A percentile compares a stretch with the other conserved stretches of the same genome.
Evolutionary conservation across 1,139 yeast genomes (phyloP).

Genomic region (Lodderomyces elongisporus): DNA sequence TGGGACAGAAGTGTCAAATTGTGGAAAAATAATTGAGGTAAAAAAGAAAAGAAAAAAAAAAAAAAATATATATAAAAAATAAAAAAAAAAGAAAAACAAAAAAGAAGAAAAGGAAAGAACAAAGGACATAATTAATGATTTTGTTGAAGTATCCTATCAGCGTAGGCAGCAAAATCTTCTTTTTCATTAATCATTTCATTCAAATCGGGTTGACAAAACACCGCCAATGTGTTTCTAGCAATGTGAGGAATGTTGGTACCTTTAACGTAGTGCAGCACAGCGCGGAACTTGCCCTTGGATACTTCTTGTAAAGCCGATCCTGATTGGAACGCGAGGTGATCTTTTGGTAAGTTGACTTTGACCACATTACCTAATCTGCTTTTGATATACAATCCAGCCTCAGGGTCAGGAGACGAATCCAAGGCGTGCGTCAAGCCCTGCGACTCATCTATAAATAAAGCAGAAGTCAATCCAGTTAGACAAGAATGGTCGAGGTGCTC

Average conservation of each 20-base stretch:
- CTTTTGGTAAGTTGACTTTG: conserved; percentile 51
- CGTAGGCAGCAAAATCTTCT: conserved; percentile 48
- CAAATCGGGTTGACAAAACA: conserved; percentile 59
- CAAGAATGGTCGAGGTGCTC: conserved; percentile 64
- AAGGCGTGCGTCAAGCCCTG: conserved; percentile 19
- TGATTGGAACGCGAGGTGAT: conserved; percentile 60
- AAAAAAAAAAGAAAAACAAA: too few species aligned
- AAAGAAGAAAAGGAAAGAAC: too few species aligned
- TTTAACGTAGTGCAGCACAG: conserved; percentile 57
- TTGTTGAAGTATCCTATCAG: conserved; percentile 31
- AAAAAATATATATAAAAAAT: too few species aligned
- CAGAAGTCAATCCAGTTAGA: conserved; percentile 57
- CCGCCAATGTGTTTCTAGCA: conserved; percentile 57
- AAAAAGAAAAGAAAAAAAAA: too few species aligned
- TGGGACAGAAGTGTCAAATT: conserved; percentile 78
- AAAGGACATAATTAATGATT: conserved; percentile 27
- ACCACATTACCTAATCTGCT: conserved; percentile 42
- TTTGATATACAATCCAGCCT: conserved; percentile 48
- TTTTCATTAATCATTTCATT: conserved; percentile 41
- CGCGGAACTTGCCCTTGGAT: conserved; percentile 47
- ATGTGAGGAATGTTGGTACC: conserved; percentile 35
- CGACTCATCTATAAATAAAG: conserved; percentile 45
- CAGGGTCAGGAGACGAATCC: conserved; percentile 37
- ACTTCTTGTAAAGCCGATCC: conserved; percentile 58
- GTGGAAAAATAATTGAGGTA: too few species aligned